Evolutionary conservation across 2,329 filamentous ascomycete species (phyloP), one percentile per base, ranked within the genome.

Genomic region (Arthrobotrys entomopaga): DNA sequence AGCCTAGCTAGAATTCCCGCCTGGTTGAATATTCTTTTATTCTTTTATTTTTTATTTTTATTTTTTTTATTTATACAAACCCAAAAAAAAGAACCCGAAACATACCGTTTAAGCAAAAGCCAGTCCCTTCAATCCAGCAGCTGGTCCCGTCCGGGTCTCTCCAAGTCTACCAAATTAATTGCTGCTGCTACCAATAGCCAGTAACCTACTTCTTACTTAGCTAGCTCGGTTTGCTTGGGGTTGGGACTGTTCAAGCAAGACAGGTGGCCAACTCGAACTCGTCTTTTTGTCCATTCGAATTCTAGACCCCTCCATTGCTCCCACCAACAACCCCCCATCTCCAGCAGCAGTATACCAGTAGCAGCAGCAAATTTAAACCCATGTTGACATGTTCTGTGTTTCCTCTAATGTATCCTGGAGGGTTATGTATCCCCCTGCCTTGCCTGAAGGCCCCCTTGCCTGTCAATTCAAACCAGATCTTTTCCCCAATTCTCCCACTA

Each of bases 251-350:
- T 4, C 22, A 43, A 43, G 53, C 34, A 22, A 57, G 38, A 57
- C 53, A 57, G 29, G 38, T 57, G 53, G 26, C 53, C 52, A 34
- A 54, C 29, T 54, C 52, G 24, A n/a, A 34, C 29, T 34, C 29
- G 29, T 34, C 29, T 34, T 10, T n/a, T 34, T 34, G 29, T 34
- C 29, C 29, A 34, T 34, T 57, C 38, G 11, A 57, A 34, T 34
- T 57, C 38, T 15, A 57, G 53, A 43, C 53, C 53, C 8, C 29
- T 34, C 29, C 29, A 34, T 34, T 3, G 43, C 38, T 10, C n/a
- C 19, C 20, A 34, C 34, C 53, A 22, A n/a, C n/a, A n/a, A n/a
- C n/a, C 29, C 29, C 7, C 29, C 7, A 34, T 34, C 29, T 5
- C 29, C 29, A 34, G 29, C 29, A 34, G 29, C 29, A 10, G 29